These are phyloP conservation scores for Entonaema liquescens DNA, from an alignment of 495 filamentous ascomycete genomes.

Conservation along the genomic window DNA sequence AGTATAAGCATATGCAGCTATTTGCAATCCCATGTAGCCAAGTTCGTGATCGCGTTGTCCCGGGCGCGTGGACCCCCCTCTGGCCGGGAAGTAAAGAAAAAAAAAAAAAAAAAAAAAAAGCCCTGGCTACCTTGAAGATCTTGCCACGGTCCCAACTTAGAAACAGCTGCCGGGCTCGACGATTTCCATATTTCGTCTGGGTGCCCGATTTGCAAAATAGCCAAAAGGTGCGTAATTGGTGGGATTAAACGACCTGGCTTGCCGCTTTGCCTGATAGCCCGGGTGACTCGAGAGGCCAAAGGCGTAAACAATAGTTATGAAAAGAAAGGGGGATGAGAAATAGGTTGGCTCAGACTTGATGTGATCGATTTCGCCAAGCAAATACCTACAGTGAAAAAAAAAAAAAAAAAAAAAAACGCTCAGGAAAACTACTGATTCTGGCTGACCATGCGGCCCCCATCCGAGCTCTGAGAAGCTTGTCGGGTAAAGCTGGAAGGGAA, in stretches of 20 bases:
- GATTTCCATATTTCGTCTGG: not conserved
- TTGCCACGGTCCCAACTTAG: not conserved
- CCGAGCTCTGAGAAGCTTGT: not conserved
- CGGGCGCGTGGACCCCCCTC: constrained; percentile 30
- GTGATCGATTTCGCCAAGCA: constrained; percentile 7
- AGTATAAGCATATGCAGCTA: constrained; percentile 8
- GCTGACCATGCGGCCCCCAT: not conserved
- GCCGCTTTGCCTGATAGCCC: not conserved
- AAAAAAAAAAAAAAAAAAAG: too few species aligned
- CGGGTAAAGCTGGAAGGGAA: constrained; percentile 22
- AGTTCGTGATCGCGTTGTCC: constrained; percentile 35
- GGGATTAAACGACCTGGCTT: constrained; percentile 6
- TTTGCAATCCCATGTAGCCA: constrained; percentile 27
- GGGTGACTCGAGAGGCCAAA: not conserved
- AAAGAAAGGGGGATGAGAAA: not conserved
- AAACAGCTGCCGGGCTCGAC: constrained; percentile 10
- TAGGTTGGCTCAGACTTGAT: not conserved
- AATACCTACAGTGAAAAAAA: not conserved
- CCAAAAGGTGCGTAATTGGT: constrained; percentile 5
- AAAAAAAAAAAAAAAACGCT: not conserved
- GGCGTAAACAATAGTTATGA: not conserved
- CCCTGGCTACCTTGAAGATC: not conserved
- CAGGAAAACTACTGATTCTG: not conserved
- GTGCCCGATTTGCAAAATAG: constrained; percentile 6
- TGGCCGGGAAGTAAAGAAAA: constrained; percentile 2